phyloP scores from a whole-genome alignment of 1,139 yeast species.

The Saccharomyces hybrid region DNA sequence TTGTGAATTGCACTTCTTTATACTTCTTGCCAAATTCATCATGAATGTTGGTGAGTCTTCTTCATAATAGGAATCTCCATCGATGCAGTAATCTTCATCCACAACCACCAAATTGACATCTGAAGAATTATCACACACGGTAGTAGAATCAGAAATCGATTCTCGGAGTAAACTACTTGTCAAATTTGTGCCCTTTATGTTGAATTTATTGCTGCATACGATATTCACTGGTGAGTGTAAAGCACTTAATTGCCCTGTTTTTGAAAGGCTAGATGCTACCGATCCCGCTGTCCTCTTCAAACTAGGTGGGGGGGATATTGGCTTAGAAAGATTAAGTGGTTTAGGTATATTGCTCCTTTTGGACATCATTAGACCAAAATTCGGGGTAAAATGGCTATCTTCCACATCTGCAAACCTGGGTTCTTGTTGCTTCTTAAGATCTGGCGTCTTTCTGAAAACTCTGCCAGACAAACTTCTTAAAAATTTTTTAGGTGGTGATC shows the following conservation, averaged over 20 bases:
- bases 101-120: background rate
- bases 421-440: slow-evolving; percentile 5
- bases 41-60: slow-evolving; percentile 20
- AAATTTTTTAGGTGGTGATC: slow-evolving; percentile 17
- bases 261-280: background rate
- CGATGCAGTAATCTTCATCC: slow-evolving; percentile 7
- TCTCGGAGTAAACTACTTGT: slow-evolving; percentile 3
- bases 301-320: slow-evolving; percentile 18
- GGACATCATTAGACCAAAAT: slow-evolving; percentile 4
- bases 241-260: background rate
- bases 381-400: slow-evolving; percentile 1
- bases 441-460: slow-evolving; percentile 16
- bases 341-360: slow-evolving; percentile 15
- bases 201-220: background rate
- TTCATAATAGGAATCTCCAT: slow-evolving; percentile 13
- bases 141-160: background rate
- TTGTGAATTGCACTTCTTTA: slow-evolving; percentile 3
- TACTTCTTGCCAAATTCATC: slow-evolving; percentile 1
- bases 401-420: background rate
- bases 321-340: slow-evolving; percentile 18
- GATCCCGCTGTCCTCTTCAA: slow-evolving; percentile 6
- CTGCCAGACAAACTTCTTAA: slow-evolving; percentile 24
- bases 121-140: slow-evolving; percentile 1
- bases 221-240: slow-evolving; percentile 9
- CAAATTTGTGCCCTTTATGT: slow-evolving; percentile 3